Conservation (phyloP, 2,329 filamentous ascomycete genomes). For the Emmonsiellopsis sp. region DNA sequence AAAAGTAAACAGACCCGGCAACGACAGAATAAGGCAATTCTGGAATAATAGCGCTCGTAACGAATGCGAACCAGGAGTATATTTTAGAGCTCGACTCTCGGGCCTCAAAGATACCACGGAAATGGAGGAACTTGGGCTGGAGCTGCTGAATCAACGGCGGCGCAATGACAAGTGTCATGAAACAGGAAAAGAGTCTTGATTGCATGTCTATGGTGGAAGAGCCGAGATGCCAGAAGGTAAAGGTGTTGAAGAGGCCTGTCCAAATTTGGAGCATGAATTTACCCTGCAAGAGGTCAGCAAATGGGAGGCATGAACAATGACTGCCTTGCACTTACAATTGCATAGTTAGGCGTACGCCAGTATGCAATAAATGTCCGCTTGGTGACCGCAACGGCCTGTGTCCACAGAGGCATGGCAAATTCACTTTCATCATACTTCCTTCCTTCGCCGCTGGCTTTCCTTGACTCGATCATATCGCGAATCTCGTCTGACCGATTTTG, state of each 20-base stretch:
- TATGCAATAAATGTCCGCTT: conserved; percentile 53
- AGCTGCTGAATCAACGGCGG: conserved; percentile 69
- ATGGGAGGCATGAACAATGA: background rate
- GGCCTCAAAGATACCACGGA: conserved; percentile 58
- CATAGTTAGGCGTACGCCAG: conserved; percentile 58
- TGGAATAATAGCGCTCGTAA: conserved; percentile 54
- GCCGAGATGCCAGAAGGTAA: conserved; percentile 59
- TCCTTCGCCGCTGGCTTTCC: conserved; percentile 32
- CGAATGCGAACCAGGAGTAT: conserved; percentile 67
- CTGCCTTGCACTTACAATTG: conserved; percentile 19
- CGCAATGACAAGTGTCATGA: conserved; percentile 67
- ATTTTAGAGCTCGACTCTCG: conserved; percentile 71
- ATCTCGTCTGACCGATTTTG: conserved; percentile 43
- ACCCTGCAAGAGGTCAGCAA: conserved; percentile 30
- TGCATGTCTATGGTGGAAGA: conserved; percentile 55
- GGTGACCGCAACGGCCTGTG: conserved; percentile 47
- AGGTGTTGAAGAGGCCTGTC: conserved; percentile 59
- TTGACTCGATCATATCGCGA: conserved; percentile 40
- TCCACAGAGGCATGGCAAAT: conserved; percentile 52
- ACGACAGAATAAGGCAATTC: conserved; percentile 64
- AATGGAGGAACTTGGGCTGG: conserved; percentile 61
- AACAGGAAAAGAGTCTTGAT: conserved; percentile 64
- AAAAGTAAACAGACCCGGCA: conserved; percentile 56
- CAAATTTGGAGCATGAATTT: conserved; percentile 55
- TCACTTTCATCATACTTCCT: conserved; percentile 47